Evolutionary conservation across 768 basidiomycete species (phyloP), one percentile per base, ranked within the genome.

Genomic region (Russula sp.): DNA sequence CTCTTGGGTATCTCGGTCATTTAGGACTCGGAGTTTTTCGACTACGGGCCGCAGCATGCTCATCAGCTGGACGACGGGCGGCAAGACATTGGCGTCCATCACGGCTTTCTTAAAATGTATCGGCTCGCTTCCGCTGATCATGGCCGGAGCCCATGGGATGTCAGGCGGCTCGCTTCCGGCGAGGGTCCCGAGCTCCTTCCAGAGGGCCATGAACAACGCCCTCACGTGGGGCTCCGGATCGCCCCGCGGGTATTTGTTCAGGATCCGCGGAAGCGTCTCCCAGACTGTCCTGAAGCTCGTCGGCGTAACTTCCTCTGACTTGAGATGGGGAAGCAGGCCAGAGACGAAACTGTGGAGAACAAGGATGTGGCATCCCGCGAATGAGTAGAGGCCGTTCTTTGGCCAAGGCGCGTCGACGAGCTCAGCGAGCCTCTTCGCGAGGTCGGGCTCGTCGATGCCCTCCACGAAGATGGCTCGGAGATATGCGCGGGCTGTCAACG

Each of bases 261-360:
- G 18, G 20, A 61, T 32, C 14, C 27, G 54, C 14, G 54, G 60
- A 5, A 61, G 45, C 14, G 47, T 55, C 37, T 56, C 54, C 53
- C 54, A 61, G 5, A 61, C 27, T 13, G 37, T n/a, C 14, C 54
- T 47, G 39, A 62, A 56, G 55, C 61, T 62, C 40, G 61, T 50
- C 32, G 40, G 32, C 3, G 48, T 14, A 14, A 50, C 48, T 5
- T 51, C 32, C 0, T 49, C 47, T 6, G 47, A 37, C 39, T 37
- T 13, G 5, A 62, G 48, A 22, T 62, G 48, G 11, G 60, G 54
- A 14, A 56, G 40, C 2, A 56, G 47, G 22, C 35, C 37, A 6
- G 53, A 18, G 45, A 61, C 14, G 35, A 61, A 37, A 16, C 60
- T 52, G 0, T 61, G 52, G 16, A 55, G 53, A 2, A 55, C 37